A percentile compares a stretch with the other conserved stretches of the same genome.
Evolutionary conservation across 164 flowering plant species (phyloP).

Genomic region (Stephania yunnanensis): DNA sequence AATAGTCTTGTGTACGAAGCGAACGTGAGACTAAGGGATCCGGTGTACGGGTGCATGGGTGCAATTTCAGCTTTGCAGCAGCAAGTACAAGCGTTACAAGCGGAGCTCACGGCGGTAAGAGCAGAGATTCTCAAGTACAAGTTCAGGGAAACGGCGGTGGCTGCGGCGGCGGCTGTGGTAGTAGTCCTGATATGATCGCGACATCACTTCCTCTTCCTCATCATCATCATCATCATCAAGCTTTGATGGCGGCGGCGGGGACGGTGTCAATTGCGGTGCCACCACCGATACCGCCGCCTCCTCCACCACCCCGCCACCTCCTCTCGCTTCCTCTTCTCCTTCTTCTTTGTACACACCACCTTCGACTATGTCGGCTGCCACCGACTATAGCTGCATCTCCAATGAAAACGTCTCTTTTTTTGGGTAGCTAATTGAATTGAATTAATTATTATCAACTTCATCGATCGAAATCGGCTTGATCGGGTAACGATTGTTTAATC

Average conservation of each 20-base stretch:
- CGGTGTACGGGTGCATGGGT: slow-evolving; percentile 96
- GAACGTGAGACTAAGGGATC: slow-evolving; percentile 81
- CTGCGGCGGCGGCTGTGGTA: too few species aligned
- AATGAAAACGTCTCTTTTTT: slow-evolving; percentile 55
- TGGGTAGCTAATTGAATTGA: slow-evolving; percentile 24
- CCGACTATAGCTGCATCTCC: slow-evolving; percentile 51
- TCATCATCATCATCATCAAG: slow-evolving; percentile 28
- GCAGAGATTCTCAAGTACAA: slow-evolving; percentile 67
- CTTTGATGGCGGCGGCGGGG: slow-evolving; percentile 25
- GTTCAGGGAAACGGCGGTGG: slow-evolving; percentile 39
- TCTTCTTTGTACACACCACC: slow-evolving; percentile 40
- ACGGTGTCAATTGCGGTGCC: slow-evolving; percentile 20
- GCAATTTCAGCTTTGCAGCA: slow-evolving; percentile 85
- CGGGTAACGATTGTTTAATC: slow-evolving; percentile 5
- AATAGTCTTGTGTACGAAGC: slow-evolving; percentile 93
- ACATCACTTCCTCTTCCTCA: slow-evolving; percentile 19
- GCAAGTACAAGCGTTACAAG: slow-evolving; percentile 70
- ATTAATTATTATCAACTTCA: too few species aligned
- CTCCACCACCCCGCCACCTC: slow-evolving; percentile 25
- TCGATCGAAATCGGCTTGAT: not conserved
- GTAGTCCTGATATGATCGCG: slow-evolving; percentile 21
- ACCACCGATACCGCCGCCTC: slow-evolving; percentile 18
- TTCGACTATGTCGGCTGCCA: slow-evolving; percentile 14
- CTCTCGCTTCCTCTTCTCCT: slow-evolving; percentile 19
- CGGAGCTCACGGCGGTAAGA: slow-evolving; percentile 69